Evolutionary conservation across 129 eudicot species (phyloP).

Genomic region (Kitagawia praeruptora): DNA sequence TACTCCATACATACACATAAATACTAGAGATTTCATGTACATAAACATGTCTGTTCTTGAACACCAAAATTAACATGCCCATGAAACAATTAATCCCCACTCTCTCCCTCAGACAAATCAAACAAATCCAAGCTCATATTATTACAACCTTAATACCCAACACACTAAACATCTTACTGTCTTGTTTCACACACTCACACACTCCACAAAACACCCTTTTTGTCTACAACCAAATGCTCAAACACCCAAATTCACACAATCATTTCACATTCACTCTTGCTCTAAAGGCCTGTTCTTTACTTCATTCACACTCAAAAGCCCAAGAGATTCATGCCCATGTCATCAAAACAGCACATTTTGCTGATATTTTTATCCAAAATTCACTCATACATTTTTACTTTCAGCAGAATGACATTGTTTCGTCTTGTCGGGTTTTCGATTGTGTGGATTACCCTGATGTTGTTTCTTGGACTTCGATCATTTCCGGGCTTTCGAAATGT

Average conservation of each 20-base stretch:
- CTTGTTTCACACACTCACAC: conserved; percentile 19
- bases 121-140: not conserved
- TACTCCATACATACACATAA: too few relatives aligned
- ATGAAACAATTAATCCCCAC: not conserved
- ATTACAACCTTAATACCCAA: not conserved
- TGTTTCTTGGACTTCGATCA: conserved; percentile 37
- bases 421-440: conserved; percentile 22
- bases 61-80: not conserved
- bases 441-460: conserved; percentile 19
- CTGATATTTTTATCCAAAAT: conserved; percentile 6
- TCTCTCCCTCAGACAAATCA: not conserved
- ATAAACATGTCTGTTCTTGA: not conserved
- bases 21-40: too few relatives aligned
- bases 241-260: conserved; percentile 25
- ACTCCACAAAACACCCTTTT: conserved; percentile 18
- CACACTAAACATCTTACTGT: conserved; percentile 8
- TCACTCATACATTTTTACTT: conserved; percentile 32
- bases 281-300: conserved; percentile 26
- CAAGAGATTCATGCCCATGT: conserved; percentile 38
- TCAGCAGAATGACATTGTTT: conserved; percentile 13
- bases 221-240: conserved; percentile 37
- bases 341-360: conserved; percentile 17
- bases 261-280: conserved; percentile 34
- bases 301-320: conserved; percentile 21
- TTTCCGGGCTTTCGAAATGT: conserved; percentile 35